Conservation (phyloP, 345 rosid species). For the Corchorus olitorius region DNA sequence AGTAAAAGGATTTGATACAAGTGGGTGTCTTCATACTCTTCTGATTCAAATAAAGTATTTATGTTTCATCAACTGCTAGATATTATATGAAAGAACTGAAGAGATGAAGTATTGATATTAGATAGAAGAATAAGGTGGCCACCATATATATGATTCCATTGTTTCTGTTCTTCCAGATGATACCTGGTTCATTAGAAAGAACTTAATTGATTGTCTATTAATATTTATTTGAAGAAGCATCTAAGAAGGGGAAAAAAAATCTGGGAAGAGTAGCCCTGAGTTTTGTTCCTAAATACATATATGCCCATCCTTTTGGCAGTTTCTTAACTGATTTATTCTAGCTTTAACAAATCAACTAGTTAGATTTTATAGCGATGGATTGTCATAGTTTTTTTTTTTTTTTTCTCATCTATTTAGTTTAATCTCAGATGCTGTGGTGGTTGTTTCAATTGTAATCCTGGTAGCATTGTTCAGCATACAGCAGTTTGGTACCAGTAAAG, state of each 20-base stretch:
- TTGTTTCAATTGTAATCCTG: constrained; percentile 65
- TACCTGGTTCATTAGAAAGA: not conserved
- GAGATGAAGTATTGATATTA: not conserved
- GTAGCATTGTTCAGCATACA: constrained; percentile 87
- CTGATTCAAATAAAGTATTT: constrained; percentile 16
- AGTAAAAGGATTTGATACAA: constrained; percentile 71
- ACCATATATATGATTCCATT: not conserved
- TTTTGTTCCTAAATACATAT: not conserved
- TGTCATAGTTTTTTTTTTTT: too few relatives aligned
- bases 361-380: not conserved
- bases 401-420: constrained; percentile 15
- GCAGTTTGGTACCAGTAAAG: constrained; percentile 87
- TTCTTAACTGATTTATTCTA: not conserved
- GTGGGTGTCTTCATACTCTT: constrained; percentile 48
- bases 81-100: constrained; percentile 14
- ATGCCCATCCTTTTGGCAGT: not conserved
- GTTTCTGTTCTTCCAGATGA: not conserved
- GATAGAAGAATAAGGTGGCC: not conserved
- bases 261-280: not conserved
- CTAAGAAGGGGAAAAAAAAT: not conserved
- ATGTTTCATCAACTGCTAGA: constrained; percentile 1
- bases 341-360: not conserved
- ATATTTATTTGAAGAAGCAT: not conserved
- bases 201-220: not conserved
- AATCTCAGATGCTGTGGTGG: constrained; percentile 70